Evolutionary conservation across 352 stramenopile genomes (phyloP), one percentile per base, ranked within the genome.

Genomic region (Globisporangium nagaii): DNA sequence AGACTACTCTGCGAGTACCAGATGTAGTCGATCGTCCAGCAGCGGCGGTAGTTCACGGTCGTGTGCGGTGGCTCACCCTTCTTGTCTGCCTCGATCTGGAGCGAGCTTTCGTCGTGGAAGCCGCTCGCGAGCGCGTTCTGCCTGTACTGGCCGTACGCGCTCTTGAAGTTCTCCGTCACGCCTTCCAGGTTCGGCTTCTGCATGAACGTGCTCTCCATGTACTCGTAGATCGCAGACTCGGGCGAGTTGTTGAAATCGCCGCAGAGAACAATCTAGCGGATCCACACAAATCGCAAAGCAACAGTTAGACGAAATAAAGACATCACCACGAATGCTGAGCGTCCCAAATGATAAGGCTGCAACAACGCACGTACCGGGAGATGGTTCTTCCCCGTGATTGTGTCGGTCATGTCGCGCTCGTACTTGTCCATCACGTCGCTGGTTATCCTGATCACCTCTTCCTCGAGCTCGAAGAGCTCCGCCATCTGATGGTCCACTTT

Each of bases 1-100:
- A 95, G 62, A 42, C 60, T 78, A 45, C 65, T 82, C 10, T 70
- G 71, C 40, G 84, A 89, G 70, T 92, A 90, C 84, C 84, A 95
- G 36, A 95, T 90, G 63, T 93, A 95, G 63, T 95, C 84, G 65
- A 95, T 92, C 39, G 84, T 90, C 83, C 83, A 93, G 70, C 84
- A 95, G 19, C 84, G 76, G 27, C 83, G 79, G 43, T 75, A 95
- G 56, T 95, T 95, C 37, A 93, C 84, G 0, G 84, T 95, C 11
- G 84, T 95, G 60, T 95, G 84, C 12, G 76, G 79, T 12, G 84
- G 84, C 45, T 95, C 84, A 20, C 79, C 67, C 35, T 81, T 84
- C 52, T 76, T 75, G 2, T 63, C 68, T 27, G 73, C 61, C 44
- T 70, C 60, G 8, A 75, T 49, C 22, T 27, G n/a, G 28, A 75